These are phyloP conservation scores for Penicillium sp. DNA, from an alignment of 2,329 filamentous ascomycete species.

Conservation along the genomic window DNA sequence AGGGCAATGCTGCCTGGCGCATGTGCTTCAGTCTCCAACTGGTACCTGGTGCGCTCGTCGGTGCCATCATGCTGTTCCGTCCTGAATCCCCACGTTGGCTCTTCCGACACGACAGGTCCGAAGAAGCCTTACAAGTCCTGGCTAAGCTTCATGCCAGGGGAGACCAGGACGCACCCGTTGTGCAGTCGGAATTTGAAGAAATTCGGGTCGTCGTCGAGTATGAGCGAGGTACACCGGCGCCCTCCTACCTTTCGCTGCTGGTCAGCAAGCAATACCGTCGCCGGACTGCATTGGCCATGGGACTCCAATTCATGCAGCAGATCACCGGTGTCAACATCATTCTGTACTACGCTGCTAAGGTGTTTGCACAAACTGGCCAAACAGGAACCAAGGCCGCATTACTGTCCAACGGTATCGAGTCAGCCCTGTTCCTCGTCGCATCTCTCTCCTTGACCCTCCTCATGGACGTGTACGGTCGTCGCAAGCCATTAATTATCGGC, in stretches of 20 bases:
- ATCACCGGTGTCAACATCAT: slow-evolving; percentile 1
- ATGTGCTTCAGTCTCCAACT: neutral
- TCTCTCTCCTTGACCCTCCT: neutral
- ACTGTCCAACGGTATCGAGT: slow-evolving; percentile 1
- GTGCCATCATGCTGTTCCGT: neutral
- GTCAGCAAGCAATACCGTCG: neutral
- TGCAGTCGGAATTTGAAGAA: neutral
- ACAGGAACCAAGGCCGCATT: neutral
- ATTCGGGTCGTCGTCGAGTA: neutral
- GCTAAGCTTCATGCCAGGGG: neutral
- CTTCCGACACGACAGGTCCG: neutral
- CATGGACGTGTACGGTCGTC: slow-evolving; percentile 1
- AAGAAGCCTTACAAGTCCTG: neutral
- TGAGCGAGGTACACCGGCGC: neutral
- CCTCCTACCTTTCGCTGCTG: neutral
- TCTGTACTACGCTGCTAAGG: neutral
- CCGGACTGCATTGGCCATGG: neutral
- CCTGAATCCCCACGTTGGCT: neutral
- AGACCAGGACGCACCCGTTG: neutral
- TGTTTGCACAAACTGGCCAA: neutral
- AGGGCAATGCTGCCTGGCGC: neutral
- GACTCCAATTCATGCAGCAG: slow-evolving; percentile 2
- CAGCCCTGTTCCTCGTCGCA: neutral
- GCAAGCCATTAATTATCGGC: neutral
- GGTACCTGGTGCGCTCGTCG: neutral